phyloP scores from a whole-genome alignment of 176 grass and related monocot genomes.

The Urochloa ruziziensis region DNA sequence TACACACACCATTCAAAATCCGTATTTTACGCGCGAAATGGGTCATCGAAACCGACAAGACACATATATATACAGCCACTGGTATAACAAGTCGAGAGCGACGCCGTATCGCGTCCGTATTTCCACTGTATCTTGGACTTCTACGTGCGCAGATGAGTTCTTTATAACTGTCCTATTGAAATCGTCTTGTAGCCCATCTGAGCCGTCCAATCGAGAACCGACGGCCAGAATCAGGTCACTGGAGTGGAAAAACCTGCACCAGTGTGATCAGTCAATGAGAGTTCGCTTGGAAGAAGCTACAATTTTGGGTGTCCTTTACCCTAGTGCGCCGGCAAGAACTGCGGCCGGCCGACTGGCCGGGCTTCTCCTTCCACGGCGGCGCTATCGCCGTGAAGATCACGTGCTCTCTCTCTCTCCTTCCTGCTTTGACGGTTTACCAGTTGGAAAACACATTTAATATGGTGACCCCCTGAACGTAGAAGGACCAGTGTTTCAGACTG shows the following conservation, averaged over 20 bases:
- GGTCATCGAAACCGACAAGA: not conserved
- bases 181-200: not conserved
- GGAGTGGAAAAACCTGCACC: not conserved
- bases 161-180: not conserved
- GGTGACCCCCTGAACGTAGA: not conserved
- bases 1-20: not conserved
- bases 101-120: not conserved
- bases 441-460: not conserved
- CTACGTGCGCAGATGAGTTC: not conserved
- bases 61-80: not conserved
- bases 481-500: not conserved
- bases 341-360: not conserved
- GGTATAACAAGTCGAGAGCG: not conserved
- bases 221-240: not conserved
- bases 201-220: not conserved
- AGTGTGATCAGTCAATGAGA: not conserved
- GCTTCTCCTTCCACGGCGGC: not conserved
- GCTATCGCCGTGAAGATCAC: not conserved
- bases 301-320: not conserved
- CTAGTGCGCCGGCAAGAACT: not conserved
- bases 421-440: not conserved
- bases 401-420: not conserved
- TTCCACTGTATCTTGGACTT: not conserved
- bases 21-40: not conserved
- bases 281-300: slow-evolving; percentile 18